phyloP scores from a whole-genome alignment of 2,329 filamentous ascomycete species.

The Trematosphaeria pertusa region DNA sequence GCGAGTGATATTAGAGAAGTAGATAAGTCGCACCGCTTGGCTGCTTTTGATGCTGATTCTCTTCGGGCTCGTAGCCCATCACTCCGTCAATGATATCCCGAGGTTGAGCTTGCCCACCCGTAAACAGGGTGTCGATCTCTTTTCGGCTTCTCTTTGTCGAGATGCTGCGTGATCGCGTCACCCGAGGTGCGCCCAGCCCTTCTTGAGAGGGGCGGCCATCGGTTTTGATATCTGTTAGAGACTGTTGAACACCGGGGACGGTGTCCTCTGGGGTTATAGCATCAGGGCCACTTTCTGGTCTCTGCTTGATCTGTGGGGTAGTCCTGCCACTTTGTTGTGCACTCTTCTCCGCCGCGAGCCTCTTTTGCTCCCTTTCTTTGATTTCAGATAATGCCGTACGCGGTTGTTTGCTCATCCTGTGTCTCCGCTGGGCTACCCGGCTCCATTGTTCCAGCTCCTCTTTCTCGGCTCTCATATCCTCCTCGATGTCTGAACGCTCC shows the following conservation, averaged over 20 bases:
- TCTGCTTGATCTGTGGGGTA: background rate
- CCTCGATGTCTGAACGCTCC: slow-evolving; percentile 1
- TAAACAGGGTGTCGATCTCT: background rate
- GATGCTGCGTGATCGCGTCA: background rate
- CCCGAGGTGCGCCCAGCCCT: background rate
- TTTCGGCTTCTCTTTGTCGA: background rate
- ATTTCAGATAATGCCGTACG: background rate
- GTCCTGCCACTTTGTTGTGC: background rate
- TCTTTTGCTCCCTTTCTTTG: background rate
- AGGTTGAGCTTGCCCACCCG: background rate
- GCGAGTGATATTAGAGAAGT: background rate
- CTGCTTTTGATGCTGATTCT: background rate
- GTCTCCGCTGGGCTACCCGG: background rate
- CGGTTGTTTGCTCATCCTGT: background rate
- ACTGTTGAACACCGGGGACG: background rate
- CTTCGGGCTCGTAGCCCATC: background rate
- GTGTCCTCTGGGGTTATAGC: no score
- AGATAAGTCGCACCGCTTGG: background rate
- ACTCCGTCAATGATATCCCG: background rate
- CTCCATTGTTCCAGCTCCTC: slow-evolving; percentile 2
- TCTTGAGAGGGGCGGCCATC: background rate
- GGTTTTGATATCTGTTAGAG: background rate
- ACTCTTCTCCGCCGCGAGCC: background rate
- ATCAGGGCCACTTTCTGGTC: no score
- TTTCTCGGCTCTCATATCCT: slow-evolving; percentile 1